Conservation (phyloP, 164 flowering plant species). For the Paratinospora sagittata region DNA sequence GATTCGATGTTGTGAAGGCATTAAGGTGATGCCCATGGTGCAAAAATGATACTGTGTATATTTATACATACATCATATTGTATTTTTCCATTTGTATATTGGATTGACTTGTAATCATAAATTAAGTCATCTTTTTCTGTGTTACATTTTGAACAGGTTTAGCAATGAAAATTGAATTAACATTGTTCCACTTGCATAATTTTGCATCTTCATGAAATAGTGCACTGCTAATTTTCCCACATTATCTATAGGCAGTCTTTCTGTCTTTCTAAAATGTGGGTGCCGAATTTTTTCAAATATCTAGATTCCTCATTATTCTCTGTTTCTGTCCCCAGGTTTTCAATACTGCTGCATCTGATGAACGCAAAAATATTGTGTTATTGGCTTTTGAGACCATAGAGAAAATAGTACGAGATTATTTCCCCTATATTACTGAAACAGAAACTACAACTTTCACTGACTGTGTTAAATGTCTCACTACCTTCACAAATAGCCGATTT, state of each 20-base stretch:
- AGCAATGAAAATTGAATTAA: no score
- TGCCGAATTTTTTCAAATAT: background rate
- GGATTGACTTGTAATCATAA: background rate
- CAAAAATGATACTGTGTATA: background rate
- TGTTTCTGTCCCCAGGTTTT: conserved; percentile 55
- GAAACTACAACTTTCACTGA: conserved; percentile 90
- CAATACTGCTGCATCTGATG: conserved; percentile 96
- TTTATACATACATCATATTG: no score
- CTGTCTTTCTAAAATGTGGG: background rate
- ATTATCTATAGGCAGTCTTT: background rate
- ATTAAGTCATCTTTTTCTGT: no score
- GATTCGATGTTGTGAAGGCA: background rate
- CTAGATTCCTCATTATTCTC: background rate
- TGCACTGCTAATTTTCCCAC: no score
- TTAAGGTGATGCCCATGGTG: background rate
- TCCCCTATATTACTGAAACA: conserved; percentile 94
- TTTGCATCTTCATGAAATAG: no score
- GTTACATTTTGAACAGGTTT: no score
- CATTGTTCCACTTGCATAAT: no score
- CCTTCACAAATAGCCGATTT: conserved; percentile 91
- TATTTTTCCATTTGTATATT: no score
- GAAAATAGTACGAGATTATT: conserved; percentile 94
- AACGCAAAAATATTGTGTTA: conserved; percentile 81
- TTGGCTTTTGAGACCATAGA: conserved; percentile 98
- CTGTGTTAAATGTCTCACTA: conserved; percentile 87